Evolutionary conservation across 1,284 basidiomycete genomes (phyloP).

Genomic region (Garcileccinum viscosum): DNA sequence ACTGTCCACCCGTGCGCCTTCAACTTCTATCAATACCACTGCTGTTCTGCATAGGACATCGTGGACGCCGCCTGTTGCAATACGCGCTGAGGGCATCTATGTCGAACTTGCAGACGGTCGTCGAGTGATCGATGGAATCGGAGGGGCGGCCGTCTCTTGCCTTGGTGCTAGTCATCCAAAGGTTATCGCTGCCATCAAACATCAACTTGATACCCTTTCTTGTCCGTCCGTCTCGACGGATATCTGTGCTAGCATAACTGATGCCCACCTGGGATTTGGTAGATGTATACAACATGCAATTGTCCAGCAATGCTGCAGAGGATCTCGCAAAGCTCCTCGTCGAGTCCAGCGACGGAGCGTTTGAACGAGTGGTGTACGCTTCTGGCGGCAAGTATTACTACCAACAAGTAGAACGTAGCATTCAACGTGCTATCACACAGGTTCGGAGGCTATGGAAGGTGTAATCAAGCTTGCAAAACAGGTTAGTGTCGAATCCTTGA

Average conservation of each 20-base stretch:
- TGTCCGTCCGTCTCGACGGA: conserved; percentile 52
- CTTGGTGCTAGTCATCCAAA: conserved; percentile 78
- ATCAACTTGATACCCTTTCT: conserved; percentile 76
- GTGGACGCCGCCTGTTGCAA: conserved; percentile 72
- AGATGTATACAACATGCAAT: conserved; percentile 86
- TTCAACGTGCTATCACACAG: conserved; percentile 43
- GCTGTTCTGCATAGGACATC: conserved; percentile 67
- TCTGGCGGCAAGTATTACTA: conserved; percentile 61
- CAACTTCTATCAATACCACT: conserved; percentile 32
- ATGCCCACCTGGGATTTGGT: not conserved
- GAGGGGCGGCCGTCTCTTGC: conserved; percentile 84
- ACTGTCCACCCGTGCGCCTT: not conserved
- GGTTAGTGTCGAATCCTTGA: conserved; percentile 42
- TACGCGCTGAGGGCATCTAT: conserved; percentile 71
- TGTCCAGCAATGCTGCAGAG: conserved; percentile 80
- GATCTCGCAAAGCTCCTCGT: conserved; percentile 71
- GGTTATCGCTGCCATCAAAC: conserved; percentile 74
- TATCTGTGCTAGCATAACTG: conserved; percentile 11
- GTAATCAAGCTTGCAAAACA: conserved; percentile 82
- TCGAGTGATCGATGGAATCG: conserved; percentile 74
- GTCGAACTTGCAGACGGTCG: conserved; percentile 71
- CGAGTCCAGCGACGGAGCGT: conserved; percentile 71
- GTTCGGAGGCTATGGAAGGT: conserved; percentile 85
- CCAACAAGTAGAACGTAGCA: not conserved
- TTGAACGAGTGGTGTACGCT: conserved; percentile 69